Conservation (phyloP, 1,139 yeast genomes). For the Protomyces gravidus region DNA sequence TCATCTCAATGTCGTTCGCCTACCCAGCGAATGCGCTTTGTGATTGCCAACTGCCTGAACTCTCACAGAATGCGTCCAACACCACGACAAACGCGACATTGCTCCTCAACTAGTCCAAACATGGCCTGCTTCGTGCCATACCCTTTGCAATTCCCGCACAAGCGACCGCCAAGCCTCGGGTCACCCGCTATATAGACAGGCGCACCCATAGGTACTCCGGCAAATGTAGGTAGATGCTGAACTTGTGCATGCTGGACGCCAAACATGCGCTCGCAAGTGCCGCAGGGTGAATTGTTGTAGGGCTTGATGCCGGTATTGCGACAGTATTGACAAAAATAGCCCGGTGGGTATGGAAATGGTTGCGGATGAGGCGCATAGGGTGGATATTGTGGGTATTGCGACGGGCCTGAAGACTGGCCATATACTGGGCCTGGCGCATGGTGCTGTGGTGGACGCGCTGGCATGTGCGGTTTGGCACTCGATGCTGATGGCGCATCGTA, state of each 20-base stretch:
- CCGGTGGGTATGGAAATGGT: conserved; percentile 30
- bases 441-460: conserved; percentile 2
- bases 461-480: background rate
- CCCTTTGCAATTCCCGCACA: conserved; percentile 34
- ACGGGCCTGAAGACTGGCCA: conserved; percentile 8
- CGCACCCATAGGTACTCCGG: conserved; percentile 16
- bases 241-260: conserved; percentile 28
- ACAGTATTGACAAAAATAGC: conserved; percentile 30
- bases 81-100: conserved; percentile 25
- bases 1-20: too few species aligned
- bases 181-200: conserved; percentile 31
- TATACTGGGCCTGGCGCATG: background rate
- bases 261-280: conserved; percentile 31
- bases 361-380: background rate
- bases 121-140: conserved; percentile 25
- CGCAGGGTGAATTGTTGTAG: conserved; percentile 32
- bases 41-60: too few species aligned
- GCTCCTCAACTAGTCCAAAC: conserved; percentile 25
- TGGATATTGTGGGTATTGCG: background rate
- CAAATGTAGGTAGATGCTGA: conserved; percentile 25
- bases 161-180: conserved; percentile 33
- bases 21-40: too few species aligned
- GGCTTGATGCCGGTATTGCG: conserved; percentile 33
- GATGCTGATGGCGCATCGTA: conserved; percentile 11
- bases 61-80: conserved; percentile 19